phyloP scores from a whole-genome alignment of 2,329 filamentous ascomycete species.

The Fusarium aywerte region DNA sequence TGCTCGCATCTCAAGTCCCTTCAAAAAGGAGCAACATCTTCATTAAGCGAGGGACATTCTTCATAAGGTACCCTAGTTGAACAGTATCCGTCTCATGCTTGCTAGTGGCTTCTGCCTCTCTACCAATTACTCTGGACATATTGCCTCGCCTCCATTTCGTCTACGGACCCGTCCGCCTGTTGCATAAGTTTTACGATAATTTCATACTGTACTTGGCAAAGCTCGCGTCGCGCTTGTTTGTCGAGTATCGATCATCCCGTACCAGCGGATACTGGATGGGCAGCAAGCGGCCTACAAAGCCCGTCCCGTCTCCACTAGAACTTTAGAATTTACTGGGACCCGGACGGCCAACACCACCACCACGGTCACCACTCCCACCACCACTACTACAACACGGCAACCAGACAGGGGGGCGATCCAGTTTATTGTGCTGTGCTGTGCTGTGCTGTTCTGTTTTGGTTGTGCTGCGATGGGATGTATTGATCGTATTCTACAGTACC shows the following conservation, averaged over 20 bases:
- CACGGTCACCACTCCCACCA: constrained; percentile 44
- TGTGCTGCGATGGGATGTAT: constrained; percentile 5
- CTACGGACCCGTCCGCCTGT: constrained; percentile 23
- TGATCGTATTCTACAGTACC: constrained; percentile 12
- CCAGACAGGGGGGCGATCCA: constrained; percentile 42
- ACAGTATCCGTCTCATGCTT: constrained; percentile 5
- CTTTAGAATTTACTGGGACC: constrained; percentile 39
- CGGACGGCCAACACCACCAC: constrained; percentile 38
- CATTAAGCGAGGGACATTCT: constrained; percentile 6
- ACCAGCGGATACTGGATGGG: constrained; percentile 17
- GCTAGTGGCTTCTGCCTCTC: constrained; percentile 5
- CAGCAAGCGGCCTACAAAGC: constrained; percentile 39
- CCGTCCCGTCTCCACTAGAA: constrained; percentile 40
- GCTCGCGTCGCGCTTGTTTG: constrained; percentile 36
- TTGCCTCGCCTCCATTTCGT: constrained; percentile 30
- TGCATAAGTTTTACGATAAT: constrained; percentile 20
- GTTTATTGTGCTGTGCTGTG: constrained; percentile 10
- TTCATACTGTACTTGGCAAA: constrained; percentile 16
- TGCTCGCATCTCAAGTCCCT: not conserved
- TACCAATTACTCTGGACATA: constrained; percentile 5
- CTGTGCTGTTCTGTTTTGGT: not conserved
- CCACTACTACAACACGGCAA: constrained; percentile 42
- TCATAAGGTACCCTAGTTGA: constrained; percentile 4
- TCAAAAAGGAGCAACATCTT: not conserved
- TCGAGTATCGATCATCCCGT: constrained; percentile 42